Evolutionary conservation across 371 early-diverging fungal genomes (phyloP), one percentile per base, ranked within the genome.

Genomic region (Syncephalastrum contaminatum): DNA sequence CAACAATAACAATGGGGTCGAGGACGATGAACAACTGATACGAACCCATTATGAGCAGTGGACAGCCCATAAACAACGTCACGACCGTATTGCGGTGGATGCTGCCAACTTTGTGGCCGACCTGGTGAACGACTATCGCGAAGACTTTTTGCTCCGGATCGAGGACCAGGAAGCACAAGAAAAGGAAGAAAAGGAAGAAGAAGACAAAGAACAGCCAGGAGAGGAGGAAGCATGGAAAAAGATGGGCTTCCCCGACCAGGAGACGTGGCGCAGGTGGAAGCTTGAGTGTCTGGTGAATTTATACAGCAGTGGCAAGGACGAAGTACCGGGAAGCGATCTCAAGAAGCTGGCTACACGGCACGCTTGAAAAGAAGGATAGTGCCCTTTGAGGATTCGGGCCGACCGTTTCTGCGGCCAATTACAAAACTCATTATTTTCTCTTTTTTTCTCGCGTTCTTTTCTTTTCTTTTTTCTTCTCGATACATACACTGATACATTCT

Each of bases 281-380:
- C 47, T 79, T 2, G 80, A 79, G 51, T 73, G 80, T 44, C 57
- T 75, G 60, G 63, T 75, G 55, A 72, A 69, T 16, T 79, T 64
- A 48, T 71, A 73, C 48, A 79, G 80, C 51, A 79, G 66, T 53
- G 80, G 80, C 2, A 71, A 68, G 40, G 72, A 60, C 36, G 73
- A 75, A 54, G 36, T 79, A 3, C 62, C 63, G 24, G 76, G 72
- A 8, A 75, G 76, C 54, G 80, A 79, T 56, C 14, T 75, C 12
- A 75, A 73, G 42, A 77, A 73, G 44, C 43, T 71, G 2, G 69
- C 73, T 14, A 57, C 54, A 4, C 6, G 21, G 15, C 5, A 13
- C 7, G 45, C 45, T 15, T 44, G 13, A 44, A 44, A 44, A 44
- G 21, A 21, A 44, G 16, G 13, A 19, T 21, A 15, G 4, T 25